Evolutionary conservation across 345 rosid species (phyloP), one percentile per base, ranked within the genome.

Genomic region (Microcos paniculata): DNA sequence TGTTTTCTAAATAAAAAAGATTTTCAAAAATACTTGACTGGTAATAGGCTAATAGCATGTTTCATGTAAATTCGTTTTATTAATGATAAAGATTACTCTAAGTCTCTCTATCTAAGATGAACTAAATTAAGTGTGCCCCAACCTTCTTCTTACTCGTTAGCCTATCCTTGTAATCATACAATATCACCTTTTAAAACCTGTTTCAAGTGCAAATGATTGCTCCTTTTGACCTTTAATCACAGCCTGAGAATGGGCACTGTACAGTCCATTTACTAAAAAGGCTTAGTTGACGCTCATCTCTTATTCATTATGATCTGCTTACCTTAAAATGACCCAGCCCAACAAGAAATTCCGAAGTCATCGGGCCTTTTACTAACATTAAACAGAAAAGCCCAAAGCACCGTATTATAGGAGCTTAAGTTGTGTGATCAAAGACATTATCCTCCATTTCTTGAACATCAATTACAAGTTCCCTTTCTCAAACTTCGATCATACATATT

Each of bases 201-300:
- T 70, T 70, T 21, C 61, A 51, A 51, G 45, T 31, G 31, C 73
- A 49, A 69, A 42, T 51, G 61, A 51, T 51, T 31, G 12, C 30
- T 31, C 73, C 12, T 69, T 70, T 30, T 42, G 8, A 42, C 8
- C 8, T 42, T 42, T 8, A 42, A 42, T 42, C 9, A 7, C 59
- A 51, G 51, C 28, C 45, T 31, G 59, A 70, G 59, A 64, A 70
- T 70, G 73, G 26, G 31, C 38, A 70, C 49, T 46, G 19, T 18
- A 45, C 12, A 24, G 18, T 28, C 55, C 7, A 67, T 12, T 5
- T 10, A 46, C 55, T 51, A 4, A 69, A 21, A 8, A 45, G 45
- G 58, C 58, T 16, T 18, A 69, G 28, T 5, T 51, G 24, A 11
- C 0, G 43, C 23, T 51, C 73, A 19, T 51, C 26, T 11, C 8